Base-by-base conservation (phyloP, 352 stramenopile genomes). In the Bremia lactucae region DNA sequence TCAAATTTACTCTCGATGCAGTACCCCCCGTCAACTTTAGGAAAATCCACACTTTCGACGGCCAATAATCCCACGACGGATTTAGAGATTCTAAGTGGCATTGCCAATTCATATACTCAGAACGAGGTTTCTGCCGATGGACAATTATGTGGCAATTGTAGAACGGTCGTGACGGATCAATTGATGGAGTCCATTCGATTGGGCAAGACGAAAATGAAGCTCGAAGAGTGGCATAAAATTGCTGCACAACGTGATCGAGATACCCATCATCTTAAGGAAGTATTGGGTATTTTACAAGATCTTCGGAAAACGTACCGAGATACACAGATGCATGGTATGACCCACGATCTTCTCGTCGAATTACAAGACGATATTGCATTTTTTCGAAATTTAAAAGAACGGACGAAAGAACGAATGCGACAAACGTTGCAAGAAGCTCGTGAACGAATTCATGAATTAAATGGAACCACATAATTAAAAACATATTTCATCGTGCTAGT, bases 61-160 rank as follows among this genome's bases (percentile, higher is more conserved):
- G 22, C 29, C 8, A 41, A 49, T 19, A 72, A 72, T 38, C 43
- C 65, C 7, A 67, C 65, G 1, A 82, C 70, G 2, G 75, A 88
- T 42, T 53, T 88, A 31, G 75, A 88, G 52, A 88, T 88, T 61
- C 46, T 88, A 24, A 88, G 75, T 45, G 75, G 75, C n/a, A 88
- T 88, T 40, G 75, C 75, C 29, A 86, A 88, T 47, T 76, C 68
- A 16, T 88, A 88, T 55, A 88, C 75, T 34, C 65, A 77, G 48
- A 83, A 72, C 36, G 48, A 47, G 24, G 46, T 36, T n/a, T n/a
- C n/a, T 6, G 45, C 48, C n/a, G 59, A 79, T 29, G 65, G 51
- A 36, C 62, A 78, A 52, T 68, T 84, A 20, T 86, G 75, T 44
- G 56, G 55, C 23, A 76, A 57, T 40, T 88, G 72, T 38, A 59